Evolutionary conservation across 306 rosid genomes (phyloP).

Genomic region (Quercus agrifolia): DNA sequence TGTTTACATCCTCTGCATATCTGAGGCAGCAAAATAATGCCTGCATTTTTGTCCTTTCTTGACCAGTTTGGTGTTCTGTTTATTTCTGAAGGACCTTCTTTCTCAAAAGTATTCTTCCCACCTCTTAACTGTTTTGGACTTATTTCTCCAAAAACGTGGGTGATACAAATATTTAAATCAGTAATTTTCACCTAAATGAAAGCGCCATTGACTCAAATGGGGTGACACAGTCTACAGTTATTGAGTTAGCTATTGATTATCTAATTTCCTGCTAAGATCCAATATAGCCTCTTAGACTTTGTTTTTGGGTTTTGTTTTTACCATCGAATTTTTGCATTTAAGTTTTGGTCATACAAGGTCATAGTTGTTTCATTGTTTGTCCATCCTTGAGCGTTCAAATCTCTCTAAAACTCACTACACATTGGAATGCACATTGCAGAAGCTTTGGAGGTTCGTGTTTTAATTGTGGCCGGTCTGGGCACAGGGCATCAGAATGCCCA

Average conservation of each 20-base stretch:
- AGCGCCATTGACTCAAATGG: neutral
- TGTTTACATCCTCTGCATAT: neutral
- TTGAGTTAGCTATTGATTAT: neutral
- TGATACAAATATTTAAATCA: neutral
- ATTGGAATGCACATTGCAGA: constrained; percentile 46
- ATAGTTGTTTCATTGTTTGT: neutral
- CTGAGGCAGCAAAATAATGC: neutral
- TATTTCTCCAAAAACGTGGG: neutral
- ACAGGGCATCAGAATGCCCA: constrained; percentile 91
- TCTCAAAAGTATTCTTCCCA: neutral
- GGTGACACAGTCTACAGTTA: neutral
- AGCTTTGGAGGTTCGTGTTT: constrained; percentile 86
- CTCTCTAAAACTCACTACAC: constrained; percentile 16
- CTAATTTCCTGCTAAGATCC: neutral
- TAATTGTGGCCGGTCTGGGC: constrained; percentile 85
- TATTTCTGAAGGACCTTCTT: neutral
- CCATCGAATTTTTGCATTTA: neutral
- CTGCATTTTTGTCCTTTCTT: too few species aligned
- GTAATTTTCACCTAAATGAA: neutral
- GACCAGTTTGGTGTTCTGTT: neutral
- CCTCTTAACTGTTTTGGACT: neutral
- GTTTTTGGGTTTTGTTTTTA: neutral
- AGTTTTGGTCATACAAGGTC: neutral
- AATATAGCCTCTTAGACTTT: too few species aligned
- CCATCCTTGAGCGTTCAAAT: neutral